Conservation (phyloP, 768 basidiomycete genomes). For the Boletus rubescentipes region DNA sequence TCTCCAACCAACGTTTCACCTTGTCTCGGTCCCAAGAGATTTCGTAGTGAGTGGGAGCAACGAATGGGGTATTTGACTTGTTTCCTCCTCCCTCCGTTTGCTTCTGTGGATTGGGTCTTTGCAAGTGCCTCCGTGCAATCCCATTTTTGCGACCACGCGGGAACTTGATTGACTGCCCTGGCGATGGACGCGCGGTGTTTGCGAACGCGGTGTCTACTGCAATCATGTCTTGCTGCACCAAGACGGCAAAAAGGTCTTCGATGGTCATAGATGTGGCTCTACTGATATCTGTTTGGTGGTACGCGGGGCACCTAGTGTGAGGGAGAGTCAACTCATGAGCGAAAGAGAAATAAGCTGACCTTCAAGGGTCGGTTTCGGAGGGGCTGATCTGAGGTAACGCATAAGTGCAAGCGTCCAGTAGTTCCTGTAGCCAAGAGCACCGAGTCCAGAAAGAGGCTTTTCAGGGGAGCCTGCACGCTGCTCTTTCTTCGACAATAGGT, state of each 20-base stretch:
- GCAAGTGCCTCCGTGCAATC: constrained; percentile 60
- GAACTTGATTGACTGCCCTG: constrained; percentile 77
- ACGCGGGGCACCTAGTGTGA: constrained; percentile 20
- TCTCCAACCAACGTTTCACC: constrained; percentile 62
- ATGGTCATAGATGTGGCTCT: constrained; percentile 84
- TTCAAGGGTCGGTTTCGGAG: constrained; percentile 67
- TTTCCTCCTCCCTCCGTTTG: constrained; percentile 35
- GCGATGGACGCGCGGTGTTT: constrained; percentile 59
- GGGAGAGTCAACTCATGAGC: constrained; percentile 12
- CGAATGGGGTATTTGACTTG: constrained; percentile 50
- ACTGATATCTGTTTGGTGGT: constrained; percentile 65
- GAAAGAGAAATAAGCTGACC: constrained; percentile 46
- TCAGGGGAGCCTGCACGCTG: constrained; percentile 89
- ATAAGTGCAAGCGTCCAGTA: constrained; percentile 93
- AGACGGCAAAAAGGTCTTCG: constrained; percentile 80
- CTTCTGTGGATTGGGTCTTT: constrained; percentile 51
- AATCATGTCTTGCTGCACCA: constrained; percentile 77
- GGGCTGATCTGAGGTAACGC: constrained; percentile 65
- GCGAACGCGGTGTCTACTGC: constrained; percentile 46
- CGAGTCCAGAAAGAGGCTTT: constrained; percentile 90
- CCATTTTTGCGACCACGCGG: constrained; percentile 67
- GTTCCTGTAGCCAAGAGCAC: constrained; percentile 89
- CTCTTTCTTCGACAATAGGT: constrained; percentile 94
- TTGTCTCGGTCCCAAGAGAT: constrained; percentile 71
- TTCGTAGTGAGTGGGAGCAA: constrained; percentile 67